phyloP scores from a whole-genome alignment of 2,329 filamentous ascomycete species.

The Xylaria hypoxylon region DNA sequence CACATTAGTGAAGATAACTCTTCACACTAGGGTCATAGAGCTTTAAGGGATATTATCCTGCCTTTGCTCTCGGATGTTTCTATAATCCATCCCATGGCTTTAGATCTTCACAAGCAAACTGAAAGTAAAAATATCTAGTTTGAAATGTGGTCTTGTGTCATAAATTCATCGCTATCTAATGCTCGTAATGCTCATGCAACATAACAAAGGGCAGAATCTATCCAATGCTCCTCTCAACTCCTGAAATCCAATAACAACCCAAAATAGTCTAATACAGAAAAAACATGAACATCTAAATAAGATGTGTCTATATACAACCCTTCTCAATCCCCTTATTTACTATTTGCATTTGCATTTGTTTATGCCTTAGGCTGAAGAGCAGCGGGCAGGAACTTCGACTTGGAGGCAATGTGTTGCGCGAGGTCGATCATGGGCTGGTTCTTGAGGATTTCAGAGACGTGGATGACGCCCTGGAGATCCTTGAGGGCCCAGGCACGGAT shows the following conservation, averaged over 20 bases:
- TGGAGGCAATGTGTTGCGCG: constrained; percentile 44
- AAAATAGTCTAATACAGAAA: constrained; percentile 1
- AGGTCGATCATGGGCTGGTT: constrained; percentile 46
- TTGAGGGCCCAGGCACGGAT: constrained; percentile 48
- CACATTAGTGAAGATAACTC: too few species aligned
- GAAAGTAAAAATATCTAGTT: constrained; percentile 13
- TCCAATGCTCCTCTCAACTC: constrained; percentile 9
- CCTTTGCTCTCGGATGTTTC: neutral
- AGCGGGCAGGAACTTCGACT: constrained; percentile 46
- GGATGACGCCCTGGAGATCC: constrained; percentile 45
- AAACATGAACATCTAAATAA: constrained; percentile 21
- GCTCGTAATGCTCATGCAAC: constrained; percentile 32
- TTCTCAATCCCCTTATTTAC: neutral
- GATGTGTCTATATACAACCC: constrained; percentile 17
- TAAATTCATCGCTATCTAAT: constrained; percentile 38
- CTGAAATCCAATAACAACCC: neutral
- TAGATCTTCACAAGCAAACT: neutral
- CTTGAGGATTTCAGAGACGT: constrained; percentile 46
- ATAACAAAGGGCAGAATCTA: constrained; percentile 23
- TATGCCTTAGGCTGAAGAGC: constrained; percentile 41
- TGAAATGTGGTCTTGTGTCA: constrained; percentile 40
- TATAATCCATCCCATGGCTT: neutral
- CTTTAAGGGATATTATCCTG: too few species aligned
- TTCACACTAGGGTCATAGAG: too few species aligned
- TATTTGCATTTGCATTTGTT: constrained; percentile 19